Evolutionary conservation across 179 eudicot species (phyloP).

Genomic region (Heliamphora ciliata): DNA sequence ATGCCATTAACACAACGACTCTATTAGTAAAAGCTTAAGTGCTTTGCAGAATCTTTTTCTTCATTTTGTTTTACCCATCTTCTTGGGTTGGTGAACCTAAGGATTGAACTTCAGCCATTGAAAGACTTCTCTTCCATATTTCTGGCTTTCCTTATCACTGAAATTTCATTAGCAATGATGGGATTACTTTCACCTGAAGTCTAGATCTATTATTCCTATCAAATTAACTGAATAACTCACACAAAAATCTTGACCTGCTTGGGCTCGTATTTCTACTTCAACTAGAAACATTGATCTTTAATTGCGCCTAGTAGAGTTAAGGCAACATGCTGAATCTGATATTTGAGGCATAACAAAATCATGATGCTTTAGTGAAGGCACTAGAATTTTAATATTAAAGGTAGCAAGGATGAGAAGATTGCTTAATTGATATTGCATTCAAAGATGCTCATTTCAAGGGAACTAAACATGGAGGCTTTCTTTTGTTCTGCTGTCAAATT

Average conservation of each 20-base stretch:
- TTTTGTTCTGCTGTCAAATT: background rate
- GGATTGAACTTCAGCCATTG: background rate
- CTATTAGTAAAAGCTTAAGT: background rate
- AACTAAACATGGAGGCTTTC: background rate
- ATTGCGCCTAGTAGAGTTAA: background rate
- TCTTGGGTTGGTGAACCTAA: background rate
- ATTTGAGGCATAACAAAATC: background rate
- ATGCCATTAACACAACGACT: background rate
- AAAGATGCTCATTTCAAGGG: background rate
- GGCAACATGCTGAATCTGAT: slow-evolving; percentile 6
- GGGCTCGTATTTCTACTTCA: background rate
- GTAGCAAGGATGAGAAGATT: background rate
- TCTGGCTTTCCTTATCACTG: background rate
- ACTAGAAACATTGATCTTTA: background rate
- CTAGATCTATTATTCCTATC: background rate
- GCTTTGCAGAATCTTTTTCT: background rate
- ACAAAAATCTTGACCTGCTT: background rate
- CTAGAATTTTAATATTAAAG: background rate
- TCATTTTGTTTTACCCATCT: background rate
- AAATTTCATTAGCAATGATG: background rate
- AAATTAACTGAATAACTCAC: slow-evolving; percentile 6
- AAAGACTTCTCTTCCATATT: background rate
- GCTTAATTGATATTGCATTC: background rate
- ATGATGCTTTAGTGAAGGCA: background rate
- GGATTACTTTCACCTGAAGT: background rate